These are phyloP conservation scores for Arabidopsis arenosa DNA, from an alignment of 345 rosid species.

Conservation along the genomic window DNA sequence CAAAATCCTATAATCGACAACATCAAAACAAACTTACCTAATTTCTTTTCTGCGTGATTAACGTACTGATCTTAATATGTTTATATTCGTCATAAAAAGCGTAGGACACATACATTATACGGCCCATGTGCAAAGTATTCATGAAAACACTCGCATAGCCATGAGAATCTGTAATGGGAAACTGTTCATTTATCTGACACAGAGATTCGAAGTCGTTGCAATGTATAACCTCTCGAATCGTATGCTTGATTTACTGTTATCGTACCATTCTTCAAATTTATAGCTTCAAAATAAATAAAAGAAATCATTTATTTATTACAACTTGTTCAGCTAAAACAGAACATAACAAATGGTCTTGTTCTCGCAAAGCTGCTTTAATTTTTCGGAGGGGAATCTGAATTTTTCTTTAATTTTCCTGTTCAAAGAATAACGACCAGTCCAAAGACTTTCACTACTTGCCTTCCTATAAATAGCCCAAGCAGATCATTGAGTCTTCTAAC, in stretches of 20 bases:
- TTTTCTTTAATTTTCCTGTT: background rate
- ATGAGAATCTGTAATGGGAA: constrained; percentile 31
- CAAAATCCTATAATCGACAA: constrained; percentile 1
- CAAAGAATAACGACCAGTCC: constrained; percentile 18
- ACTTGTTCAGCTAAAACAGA: constrained; percentile 37
- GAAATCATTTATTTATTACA: constrained; percentile 13
- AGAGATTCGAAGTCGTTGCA: constrained; percentile 33
- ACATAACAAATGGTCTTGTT: constrained; percentile 34
- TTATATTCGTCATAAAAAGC: constrained; percentile 19
- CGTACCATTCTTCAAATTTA: constrained; percentile 11
- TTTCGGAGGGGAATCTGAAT: constrained; percentile 26
- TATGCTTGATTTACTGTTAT: constrained; percentile 34
- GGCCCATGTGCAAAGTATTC: constrained; percentile 20
- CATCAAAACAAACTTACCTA: constrained; percentile 33
- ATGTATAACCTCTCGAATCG: constrained; percentile 34
- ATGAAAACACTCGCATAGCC: constrained; percentile 7
- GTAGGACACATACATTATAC: background rate
- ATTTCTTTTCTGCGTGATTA: constrained; percentile 10
- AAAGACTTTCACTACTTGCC: constrained; percentile 34
- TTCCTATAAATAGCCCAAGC: constrained; percentile 44
- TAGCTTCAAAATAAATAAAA: constrained; percentile 6
- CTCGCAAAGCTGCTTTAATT: constrained; percentile 39
- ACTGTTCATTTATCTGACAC: constrained; percentile 23
- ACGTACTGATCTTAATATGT: constrained; percentile 24
- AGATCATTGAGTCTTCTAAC: constrained; percentile 30